Evolutionary conservation across 139 green algal genomes (phyloP), one percentile per base, ranked within the genome.

Genomic region (Tetradesmus lagerheimii): DNA sequence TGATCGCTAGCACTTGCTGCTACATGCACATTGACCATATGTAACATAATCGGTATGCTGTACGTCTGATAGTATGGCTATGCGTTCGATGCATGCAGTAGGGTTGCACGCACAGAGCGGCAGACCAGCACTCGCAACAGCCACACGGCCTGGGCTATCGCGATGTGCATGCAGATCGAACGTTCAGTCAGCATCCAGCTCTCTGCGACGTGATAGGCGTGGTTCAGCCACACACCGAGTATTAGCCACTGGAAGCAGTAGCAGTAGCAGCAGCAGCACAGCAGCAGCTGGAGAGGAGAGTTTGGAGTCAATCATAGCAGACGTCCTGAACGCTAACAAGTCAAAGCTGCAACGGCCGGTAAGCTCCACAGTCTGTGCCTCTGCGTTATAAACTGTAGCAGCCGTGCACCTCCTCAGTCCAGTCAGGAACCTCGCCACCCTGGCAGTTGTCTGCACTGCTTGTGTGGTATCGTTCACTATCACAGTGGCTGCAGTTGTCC

Each of bases 291-390:
- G 23, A 53, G 76, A 82, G 20, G 76, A 82, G 1, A 45, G 76
- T 12, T 80, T 77, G 83, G 76, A 38, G n/a, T 37, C 57, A 11
- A 34, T 88, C 11, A 88, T 88, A 80, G 31, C 83, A 25, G 83
- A 88, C 27, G 83, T 88, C 38, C 64, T 88, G 25, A 88, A 88
- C 43, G 83, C 64, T 4, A 88, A 88, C 41, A 80, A 62, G 71
- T 38, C 83, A 3, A n/a, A 43, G 34, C n/a, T 88, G 16, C 83
- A 88, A 25, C 62, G 83, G 34, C 83, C 83, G 5, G 83, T 88
- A 27, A 80, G 64, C 43, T 20, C 27, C 20, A 18, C 14, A 31
- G 38, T 35, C 23, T 34, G 8, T 12, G 0, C 34, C 14, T 4
- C 34, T n/a, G 75, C 35, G n/a, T n/a, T n/a, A n/a, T 12, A 29